phyloP scores from a whole-genome alignment of 306 rosid species.

The Ormosia semicastrata region DNA sequence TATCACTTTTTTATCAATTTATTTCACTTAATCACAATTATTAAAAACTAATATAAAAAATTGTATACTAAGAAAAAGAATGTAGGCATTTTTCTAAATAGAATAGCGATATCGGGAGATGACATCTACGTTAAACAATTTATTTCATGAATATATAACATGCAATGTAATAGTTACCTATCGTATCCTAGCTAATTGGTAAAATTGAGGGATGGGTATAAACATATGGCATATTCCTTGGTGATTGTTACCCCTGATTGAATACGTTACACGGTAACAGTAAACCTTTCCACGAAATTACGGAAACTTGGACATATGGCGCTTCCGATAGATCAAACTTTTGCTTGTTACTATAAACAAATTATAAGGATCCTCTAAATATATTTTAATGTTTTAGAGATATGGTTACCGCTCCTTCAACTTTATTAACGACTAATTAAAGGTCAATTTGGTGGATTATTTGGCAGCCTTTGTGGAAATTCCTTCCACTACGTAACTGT shows the following conservation, averaged over 20 bases:
- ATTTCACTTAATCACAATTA: too few relatives aligned
- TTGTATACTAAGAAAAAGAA: too few relatives aligned
- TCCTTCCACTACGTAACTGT: background rate
- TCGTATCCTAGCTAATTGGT: background rate
- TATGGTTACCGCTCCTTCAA: background rate
- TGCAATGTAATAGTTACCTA: conserved; percentile 14
- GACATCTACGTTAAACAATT: conserved; percentile 17
- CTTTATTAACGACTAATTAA: conserved; percentile 10
- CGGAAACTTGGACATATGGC: background rate
- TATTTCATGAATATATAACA: background rate
- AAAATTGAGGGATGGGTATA: background rate
- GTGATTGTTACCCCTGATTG: background rate
- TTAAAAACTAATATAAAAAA: too few relatives aligned
- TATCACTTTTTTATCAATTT: too few relatives aligned
- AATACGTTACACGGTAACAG: background rate
- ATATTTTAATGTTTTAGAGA: background rate
- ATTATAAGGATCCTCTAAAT: background rate
- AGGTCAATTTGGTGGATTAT: background rate
- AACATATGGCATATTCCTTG: conserved; percentile 30
- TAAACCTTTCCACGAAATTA: background rate
- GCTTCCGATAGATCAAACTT: background rate
- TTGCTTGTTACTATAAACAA: background rate
- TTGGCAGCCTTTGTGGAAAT: conserved; percentile 5
- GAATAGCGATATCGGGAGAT: conserved; percentile 20
- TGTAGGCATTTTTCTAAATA: too few relatives aligned